These are phyloP conservation scores for Ogataea philodendri DNA, from an alignment of 805 yeast species.

Conservation along the genomic window DNA sequence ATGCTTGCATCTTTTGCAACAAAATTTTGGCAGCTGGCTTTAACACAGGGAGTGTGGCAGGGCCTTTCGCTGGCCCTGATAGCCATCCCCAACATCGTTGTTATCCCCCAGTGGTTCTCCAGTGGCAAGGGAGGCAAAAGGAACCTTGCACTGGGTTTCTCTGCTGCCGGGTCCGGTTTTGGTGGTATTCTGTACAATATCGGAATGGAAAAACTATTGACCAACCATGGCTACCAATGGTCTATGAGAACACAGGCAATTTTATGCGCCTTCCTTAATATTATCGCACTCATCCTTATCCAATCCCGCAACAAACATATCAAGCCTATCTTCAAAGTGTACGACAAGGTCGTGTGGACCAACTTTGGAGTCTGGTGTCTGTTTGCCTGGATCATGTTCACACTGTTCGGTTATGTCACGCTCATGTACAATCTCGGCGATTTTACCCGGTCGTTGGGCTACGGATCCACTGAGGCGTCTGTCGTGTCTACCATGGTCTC, in stretches of 20 bases:
- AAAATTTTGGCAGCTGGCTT: conserved; percentile 60
- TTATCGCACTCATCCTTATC: conserved; percentile 35
- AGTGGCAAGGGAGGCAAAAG: conserved; percentile 45
- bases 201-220: conserved; percentile 46
- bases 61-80: conserved; percentile 59
- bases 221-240: conserved; percentile 42
- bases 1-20: conserved; percentile 60
- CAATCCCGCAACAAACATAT: conserved; percentile 39
- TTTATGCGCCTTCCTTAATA: conserved; percentile 35
- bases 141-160: conserved; percentile 49
- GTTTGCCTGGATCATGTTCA: conserved; percentile 42
- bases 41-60: conserved; percentile 65
- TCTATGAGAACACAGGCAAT: conserved; percentile 50
- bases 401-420: conserved; percentile 61
- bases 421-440: conserved; percentile 58
- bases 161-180: conserved; percentile 50
- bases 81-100: conserved; percentile 55
- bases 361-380: conserved; percentile 36
- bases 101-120: conserved; percentile 68
- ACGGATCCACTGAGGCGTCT: conserved; percentile 52
- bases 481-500: conserved; percentile 59
- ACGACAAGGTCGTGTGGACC: conserved; percentile 41
- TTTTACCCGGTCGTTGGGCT: conserved; percentile 60
- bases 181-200: conserved; percentile 52
- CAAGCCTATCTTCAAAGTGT: conserved; percentile 36